Percentiles rank a stretch among this genome's conserved stretches.
These are phyloP conservation scores for Trypanosoma grayi DNA, from an alignment of 208 protist genomes.

Conservation along the genomic window DNA sequence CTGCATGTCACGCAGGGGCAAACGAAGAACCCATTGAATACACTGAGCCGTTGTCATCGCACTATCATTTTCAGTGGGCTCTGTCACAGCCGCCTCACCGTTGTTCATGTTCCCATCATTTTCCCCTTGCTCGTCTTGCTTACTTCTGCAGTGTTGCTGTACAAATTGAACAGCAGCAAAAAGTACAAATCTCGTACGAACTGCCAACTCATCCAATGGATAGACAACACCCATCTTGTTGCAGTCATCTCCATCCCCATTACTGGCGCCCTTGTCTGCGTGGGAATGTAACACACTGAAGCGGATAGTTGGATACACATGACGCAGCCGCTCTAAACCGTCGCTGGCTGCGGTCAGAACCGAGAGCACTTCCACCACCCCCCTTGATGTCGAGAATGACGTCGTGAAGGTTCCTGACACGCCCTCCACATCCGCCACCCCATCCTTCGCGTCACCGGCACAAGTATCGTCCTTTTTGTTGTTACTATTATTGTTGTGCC, in stretches of 20 bases:
- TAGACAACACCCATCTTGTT: slow-evolving; percentile 6
- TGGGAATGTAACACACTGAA: not conserved
- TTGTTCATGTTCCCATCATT: not conserved
- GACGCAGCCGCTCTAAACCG: slow-evolving; percentile 6
- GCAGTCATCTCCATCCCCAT: not conserved
- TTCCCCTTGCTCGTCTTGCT: not conserved
- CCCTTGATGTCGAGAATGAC: not conserved
- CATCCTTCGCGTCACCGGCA: not conserved
- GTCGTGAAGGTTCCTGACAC: not conserved
- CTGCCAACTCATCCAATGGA: slow-evolving; percentile 34
- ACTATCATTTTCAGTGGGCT: not conserved
- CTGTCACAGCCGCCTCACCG: not conserved
- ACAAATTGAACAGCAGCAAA: slow-evolving; percentile 12
- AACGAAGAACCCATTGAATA: slow-evolving; percentile 11
- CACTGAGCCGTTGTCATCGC: not conserved
- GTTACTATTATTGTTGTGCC: slow-evolving; percentile 5
- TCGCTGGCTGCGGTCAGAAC: not conserved
- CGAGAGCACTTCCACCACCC: slow-evolving; percentile 7
- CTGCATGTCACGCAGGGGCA: slow-evolving; percentile 16
- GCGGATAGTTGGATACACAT: slow-evolving; percentile 24
- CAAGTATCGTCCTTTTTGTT: not conserved
- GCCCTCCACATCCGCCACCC: not conserved
- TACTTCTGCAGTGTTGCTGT: not conserved
- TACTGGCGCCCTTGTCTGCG: not conserved
- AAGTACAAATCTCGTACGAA: slow-evolving; percentile 31